Percentiles rank a stretch among this genome's conserved stretches.
Conservation (phyloP, 2,329 filamentous ascomycete species). For the Aspergillus floridensis region DNA sequence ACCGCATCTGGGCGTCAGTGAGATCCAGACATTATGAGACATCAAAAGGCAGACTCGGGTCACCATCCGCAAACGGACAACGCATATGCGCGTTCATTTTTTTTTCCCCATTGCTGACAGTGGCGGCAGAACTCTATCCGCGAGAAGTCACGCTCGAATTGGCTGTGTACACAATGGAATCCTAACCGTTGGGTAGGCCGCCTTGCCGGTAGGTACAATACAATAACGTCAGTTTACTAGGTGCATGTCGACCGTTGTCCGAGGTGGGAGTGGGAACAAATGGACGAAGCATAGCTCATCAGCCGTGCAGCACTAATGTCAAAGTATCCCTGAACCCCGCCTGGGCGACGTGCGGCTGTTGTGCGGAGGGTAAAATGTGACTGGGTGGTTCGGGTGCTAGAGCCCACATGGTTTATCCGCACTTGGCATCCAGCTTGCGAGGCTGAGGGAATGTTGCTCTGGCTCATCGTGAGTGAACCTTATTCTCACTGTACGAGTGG, state of each 20-base stretch:
- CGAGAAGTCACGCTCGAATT: not conserved
- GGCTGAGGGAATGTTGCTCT: not conserved
- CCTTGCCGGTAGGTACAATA: not conserved
- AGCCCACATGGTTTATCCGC: not conserved
- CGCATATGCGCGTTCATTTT: not conserved
- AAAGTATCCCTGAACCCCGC: not conserved
- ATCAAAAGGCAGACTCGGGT: not conserved
- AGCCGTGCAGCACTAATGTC: not conserved
- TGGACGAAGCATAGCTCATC: not conserved
- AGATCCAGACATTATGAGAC: not conserved
- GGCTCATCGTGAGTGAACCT: not conserved
- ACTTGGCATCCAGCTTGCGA: not conserved
- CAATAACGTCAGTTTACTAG: too few species aligned
- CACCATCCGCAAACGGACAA: not conserved
- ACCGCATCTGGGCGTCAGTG: not conserved
- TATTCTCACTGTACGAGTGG: not conserved
- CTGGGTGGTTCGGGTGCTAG: not conserved
- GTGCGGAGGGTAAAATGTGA: not conserved
- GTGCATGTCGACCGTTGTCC: not conserved
- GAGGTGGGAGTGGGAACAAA: not conserved
- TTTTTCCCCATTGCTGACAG: not conserved
- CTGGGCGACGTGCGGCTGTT: not conserved
- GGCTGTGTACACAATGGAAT: not conserved
- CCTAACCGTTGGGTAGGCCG: too few species aligned
- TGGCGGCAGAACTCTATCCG: not conserved